phyloP scores from a whole-genome alignment of 2,329 filamentous ascomycete genomes.

The Cordyceps tenuipes region DNA sequence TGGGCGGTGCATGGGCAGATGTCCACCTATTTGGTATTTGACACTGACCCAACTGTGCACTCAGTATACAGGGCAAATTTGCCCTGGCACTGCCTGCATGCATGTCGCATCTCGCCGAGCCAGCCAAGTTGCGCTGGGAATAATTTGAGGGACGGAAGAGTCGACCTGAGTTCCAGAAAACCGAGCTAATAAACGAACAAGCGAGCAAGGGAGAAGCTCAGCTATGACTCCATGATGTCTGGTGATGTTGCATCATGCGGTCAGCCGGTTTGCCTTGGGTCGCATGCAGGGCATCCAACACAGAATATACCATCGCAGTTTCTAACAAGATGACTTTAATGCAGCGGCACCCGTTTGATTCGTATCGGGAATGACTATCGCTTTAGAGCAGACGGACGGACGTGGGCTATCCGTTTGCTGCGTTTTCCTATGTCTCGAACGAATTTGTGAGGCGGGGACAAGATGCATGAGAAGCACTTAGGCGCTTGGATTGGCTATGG shows the following conservation, averaged over 20 bases:
- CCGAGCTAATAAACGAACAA: neutral
- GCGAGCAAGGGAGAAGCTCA: neutral
- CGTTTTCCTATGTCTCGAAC: neutral
- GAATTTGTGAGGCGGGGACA: neutral
- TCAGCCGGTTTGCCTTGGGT: slow-evolving; percentile 1
- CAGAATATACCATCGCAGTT: neutral
- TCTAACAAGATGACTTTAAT: neutral
- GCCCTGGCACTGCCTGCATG: neutral
- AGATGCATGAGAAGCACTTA: neutral
- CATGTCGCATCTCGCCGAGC: neutral
- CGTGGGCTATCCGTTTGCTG: too few species aligned
- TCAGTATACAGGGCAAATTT: neutral
- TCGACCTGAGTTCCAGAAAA: neutral
- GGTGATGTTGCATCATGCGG: neutral
- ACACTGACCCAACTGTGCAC: neutral
- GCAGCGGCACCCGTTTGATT: neutral
- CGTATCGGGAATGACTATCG: neutral
- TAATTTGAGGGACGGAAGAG: neutral
- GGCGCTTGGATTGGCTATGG: neutral
- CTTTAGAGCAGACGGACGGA: too few species aligned
- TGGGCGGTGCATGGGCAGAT: neutral
- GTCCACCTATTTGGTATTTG: slow-evolving; percentile 3
- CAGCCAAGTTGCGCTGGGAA: neutral
- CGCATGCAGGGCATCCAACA: neutral
- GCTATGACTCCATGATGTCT: neutral